Evolutionary conservation across 495 filamentous ascomycete genomes (phyloP).

Genomic region (Penicillium argentinense): DNA sequence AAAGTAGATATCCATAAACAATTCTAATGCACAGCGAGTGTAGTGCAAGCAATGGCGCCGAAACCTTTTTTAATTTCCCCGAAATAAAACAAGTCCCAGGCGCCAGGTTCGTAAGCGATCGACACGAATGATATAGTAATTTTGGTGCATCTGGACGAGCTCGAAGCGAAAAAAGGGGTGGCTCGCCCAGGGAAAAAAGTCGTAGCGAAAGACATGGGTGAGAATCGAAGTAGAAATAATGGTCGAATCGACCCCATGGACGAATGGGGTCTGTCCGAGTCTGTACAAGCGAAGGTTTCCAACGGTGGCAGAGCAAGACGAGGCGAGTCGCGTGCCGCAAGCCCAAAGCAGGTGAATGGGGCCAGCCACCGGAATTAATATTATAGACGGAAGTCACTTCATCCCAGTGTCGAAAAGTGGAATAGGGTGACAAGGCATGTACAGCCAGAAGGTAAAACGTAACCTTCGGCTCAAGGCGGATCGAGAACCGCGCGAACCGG

Average conservation of each 20-base stretch:
- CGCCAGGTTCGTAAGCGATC: constrained; percentile 46
- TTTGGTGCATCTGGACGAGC: constrained; percentile 42
- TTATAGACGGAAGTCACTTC: constrained; percentile 41
- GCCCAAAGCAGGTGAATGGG: constrained; percentile 21
- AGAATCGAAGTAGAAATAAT: constrained; percentile 31
- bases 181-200: constrained; percentile 38
- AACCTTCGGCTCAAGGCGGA: constrained; percentile 26
- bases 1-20: constrained; percentile 21
- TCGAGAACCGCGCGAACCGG: constrained; percentile 17
- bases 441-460: constrained; percentile 32
- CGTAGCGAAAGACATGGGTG: constrained; percentile 44
- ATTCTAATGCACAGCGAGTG: constrained; percentile 46
- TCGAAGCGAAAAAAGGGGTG: constrained; percentile 28
- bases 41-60: constrained; percentile 40
- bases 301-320: constrained; percentile 22
- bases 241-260: constrained; percentile 12
- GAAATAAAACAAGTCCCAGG: constrained; percentile 25
- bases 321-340: constrained; percentile 16
- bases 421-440: constrained; percentile 29
- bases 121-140: constrained; percentile 44
- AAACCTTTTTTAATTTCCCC: constrained; percentile 31
- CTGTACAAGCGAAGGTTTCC: constrained; percentile 49
- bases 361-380: constrained; percentile 41
- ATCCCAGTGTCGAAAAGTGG: no score
- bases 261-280: constrained; percentile 9